These are phyloP conservation scores for Huntiella abstrusa DNA, from an alignment of 2,329 filamentous ascomycete genomes.

Conservation along the genomic window DNA sequence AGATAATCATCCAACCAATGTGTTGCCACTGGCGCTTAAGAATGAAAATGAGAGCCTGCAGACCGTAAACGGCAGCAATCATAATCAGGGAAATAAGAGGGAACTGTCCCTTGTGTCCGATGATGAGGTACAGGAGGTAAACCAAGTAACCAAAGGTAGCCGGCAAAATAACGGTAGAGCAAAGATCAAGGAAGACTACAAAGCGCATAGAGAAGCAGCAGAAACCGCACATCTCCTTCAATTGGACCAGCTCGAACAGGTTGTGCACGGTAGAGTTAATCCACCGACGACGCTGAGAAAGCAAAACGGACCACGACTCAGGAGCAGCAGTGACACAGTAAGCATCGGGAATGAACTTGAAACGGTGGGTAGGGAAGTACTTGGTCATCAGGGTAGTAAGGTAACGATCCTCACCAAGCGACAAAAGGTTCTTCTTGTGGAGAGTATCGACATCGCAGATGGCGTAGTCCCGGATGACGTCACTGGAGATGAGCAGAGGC, in stretches of 20 bases:
- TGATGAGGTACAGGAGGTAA: constrained; percentile 70
- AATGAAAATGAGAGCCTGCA: constrained; percentile 91
- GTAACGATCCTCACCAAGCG: constrained; percentile 91
- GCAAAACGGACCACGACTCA: constrained; percentile 78
- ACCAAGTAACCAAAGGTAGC: constrained; percentile 72
- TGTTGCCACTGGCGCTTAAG: constrained; percentile 97
- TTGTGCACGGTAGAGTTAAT: constrained; percentile 99
- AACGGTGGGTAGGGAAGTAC: constrained; percentile 86
- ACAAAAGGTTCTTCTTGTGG: constrained; percentile 89
- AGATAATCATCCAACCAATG: constrained; percentile 98
- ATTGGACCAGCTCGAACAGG: constrained; percentile 68
- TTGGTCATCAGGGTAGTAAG: constrained; percentile 97
- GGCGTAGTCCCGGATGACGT: constrained; percentile 71
- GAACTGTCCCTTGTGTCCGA: constrained; percentile 51
- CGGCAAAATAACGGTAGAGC: constrained; percentile 80
- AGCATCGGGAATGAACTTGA: constrained; percentile 88
- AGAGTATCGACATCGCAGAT: constrained; percentile 82
- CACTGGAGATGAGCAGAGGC: constrained; percentile 82
- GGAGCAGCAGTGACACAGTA: constrained; percentile 88
- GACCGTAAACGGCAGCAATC: constrained; percentile 79
- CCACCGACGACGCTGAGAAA: constrained; percentile 97
- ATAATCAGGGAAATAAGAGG: constrained; percentile 77
- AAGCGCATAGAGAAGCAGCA: constrained; percentile 98
- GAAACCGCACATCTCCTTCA: constrained; percentile 94
- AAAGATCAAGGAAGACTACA: constrained; percentile 83